These are phyloP conservation scores for Saxophila tyrrhenica DNA, from an alignment of 495 filamentous ascomycete genomes.

Conservation along the genomic window DNA sequence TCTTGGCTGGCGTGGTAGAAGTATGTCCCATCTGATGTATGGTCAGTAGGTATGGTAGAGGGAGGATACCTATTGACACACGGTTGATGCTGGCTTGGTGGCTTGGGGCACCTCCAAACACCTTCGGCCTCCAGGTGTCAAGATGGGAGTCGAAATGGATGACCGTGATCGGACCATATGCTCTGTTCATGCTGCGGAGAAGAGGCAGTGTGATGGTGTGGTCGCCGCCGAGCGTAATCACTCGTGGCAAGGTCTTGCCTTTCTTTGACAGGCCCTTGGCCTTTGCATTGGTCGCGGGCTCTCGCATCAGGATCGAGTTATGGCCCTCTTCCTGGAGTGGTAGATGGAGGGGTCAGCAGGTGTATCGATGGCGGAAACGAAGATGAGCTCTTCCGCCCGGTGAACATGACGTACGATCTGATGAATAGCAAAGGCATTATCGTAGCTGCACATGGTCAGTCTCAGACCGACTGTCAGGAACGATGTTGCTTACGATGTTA, in stretches of 20 bases:
- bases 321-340: constrained; percentile 37
- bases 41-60: background rate
- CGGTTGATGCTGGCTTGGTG: constrained; percentile 60
- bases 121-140: constrained; percentile 52
- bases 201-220: constrained; percentile 54
- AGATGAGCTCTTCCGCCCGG: no score
- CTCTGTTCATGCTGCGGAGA: constrained; percentile 35
- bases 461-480: constrained; percentile 36
- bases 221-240: constrained; percentile 41
- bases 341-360: no score
- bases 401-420: no score
- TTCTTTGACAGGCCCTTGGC: constrained; percentile 38
- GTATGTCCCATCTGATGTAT: constrained; percentile 55
- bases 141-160: constrained; percentile 37
- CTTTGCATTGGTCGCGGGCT: constrained; percentile 40
- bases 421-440: constrained; percentile 33
- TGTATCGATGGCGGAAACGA: no score
- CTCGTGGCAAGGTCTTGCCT: constrained; percentile 42
- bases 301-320: constrained; percentile 30
- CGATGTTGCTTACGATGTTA: no score
- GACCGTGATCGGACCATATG: constrained; percentile 34
- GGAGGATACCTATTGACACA: background rate
- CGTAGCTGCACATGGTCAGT: constrained; percentile 33
- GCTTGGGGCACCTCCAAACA: constrained; percentile 56
- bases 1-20: constrained; percentile 59